Evolutionary conservation across 345 rosid species (phyloP).

Genomic region (Hirschfeldia incana): DNA sequence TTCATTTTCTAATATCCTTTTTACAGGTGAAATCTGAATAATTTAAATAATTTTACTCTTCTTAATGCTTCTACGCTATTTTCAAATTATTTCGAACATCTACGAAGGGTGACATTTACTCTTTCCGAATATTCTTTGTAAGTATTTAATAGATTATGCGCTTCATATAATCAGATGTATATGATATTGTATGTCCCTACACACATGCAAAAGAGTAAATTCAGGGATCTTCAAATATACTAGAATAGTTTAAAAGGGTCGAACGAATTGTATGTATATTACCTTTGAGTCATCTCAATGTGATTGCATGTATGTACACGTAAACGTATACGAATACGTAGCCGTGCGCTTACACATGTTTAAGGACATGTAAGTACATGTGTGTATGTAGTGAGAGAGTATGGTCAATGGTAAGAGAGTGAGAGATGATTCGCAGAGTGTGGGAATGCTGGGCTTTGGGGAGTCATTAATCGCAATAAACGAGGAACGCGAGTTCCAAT

Average conservation of each 20-base stretch:
- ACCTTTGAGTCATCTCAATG: neutral
- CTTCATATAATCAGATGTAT: conserved; percentile 25
- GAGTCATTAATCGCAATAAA: conserved; percentile 69
- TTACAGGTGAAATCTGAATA: neutral
- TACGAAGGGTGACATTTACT: neutral
- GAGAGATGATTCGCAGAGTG: conserved; percentile 68
- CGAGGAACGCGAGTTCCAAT: conserved; percentile 97
- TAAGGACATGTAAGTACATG: conserved; percentile 1
- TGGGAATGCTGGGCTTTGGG: conserved; percentile 99
- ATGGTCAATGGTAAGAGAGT: conserved; percentile 53
- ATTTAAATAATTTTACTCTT: neutral
- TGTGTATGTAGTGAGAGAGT: conserved; percentile 24
- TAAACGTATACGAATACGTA: conserved; percentile 35
- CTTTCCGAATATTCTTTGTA: neutral
- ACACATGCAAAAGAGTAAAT: conserved; percentile 56
- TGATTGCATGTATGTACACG: conserved; percentile 26
- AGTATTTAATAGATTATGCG: neutral
- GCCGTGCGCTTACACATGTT: conserved; percentile 20
- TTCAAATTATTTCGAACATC: neutral
- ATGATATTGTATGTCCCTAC: conserved; percentile 64
- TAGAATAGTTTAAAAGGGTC: conserved; percentile 14
- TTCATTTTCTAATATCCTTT: neutral
- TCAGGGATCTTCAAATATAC: conserved; percentile 77
- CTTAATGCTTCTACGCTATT: neutral
- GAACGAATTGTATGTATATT: conserved; percentile 25